Percentiles rank a stretch among this genome's conserved stretches.
These are phyloP conservation scores for Wickerhamomyces sydowiorum DNA, from an alignment of 805 yeast genomes.

Conservation along the genomic window DNA sequence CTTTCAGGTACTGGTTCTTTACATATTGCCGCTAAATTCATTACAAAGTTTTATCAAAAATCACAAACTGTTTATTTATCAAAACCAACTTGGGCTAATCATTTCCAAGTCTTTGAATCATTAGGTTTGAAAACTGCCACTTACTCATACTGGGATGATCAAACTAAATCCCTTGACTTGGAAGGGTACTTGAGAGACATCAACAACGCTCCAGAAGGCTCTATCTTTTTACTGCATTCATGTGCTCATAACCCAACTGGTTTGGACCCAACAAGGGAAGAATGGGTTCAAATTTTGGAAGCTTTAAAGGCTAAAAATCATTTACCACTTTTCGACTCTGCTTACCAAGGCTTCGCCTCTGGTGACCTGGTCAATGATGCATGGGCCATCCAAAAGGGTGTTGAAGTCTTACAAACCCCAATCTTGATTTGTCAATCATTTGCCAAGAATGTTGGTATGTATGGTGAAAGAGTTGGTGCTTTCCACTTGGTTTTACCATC, in stretches of 20 bases:
- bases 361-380: constrained; percentile 84
- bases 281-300: constrained; percentile 71
- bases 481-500: constrained; percentile 64
- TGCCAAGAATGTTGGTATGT: constrained; percentile 94
- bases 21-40: constrained; percentile 70
- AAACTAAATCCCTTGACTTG: constrained; percentile 64
- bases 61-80: constrained; percentile 60
- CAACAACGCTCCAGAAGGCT: constrained; percentile 63
- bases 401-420: constrained; percentile 45
- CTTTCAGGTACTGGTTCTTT: constrained; percentile 89
- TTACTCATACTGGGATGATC: constrained; percentile 85
- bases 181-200: constrained; percentile 62
- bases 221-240: constrained; percentile 81
- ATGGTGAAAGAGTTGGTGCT: constrained; percentile 96
- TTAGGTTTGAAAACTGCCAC: constrained; percentile 60
- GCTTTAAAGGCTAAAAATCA: constrained; percentile 58
- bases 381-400: constrained; percentile 63
- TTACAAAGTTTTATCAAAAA: constrained; percentile 28
- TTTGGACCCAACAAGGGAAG: constrained; percentile 77
- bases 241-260: constrained; percentile 99
- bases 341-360: constrained; percentile 95
- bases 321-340: constrained; percentile 85
- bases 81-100: constrained; percentile 98
- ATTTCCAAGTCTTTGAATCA: constrained; percentile 70
- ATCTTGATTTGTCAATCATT: constrained; percentile 86